Evolutionary conservation across 306 rosid species (phyloP), one percentile per base, ranked within the genome.

Genomic region (Luffa acutangula): DNA sequence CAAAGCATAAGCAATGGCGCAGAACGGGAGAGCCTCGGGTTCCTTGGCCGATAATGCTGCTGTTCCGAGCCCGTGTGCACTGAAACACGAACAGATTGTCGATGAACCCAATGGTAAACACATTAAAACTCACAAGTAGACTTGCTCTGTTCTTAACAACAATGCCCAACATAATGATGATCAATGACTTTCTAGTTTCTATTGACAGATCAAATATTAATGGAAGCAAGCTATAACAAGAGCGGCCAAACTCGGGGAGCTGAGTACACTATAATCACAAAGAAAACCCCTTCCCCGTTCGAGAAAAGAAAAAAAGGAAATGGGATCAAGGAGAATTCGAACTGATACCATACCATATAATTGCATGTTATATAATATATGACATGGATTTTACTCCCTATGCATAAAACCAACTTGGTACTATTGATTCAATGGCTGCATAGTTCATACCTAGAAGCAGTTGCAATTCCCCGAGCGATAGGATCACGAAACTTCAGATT

Each of bases 11-110:
- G 98, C 97, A 80, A 95, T 91, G 80, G 98, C 97, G 57, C 98
- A 95, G 80, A 95, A 95, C 60, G 98, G 97, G 59, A 95, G 97
- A 81, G 98, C 97, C 84, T 92, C 98, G 7, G 98, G 98, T 87
- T 94, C 98, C 87, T 94, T 94, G 53, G 93, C 97, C 66, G 97
- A 91, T 81, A 94, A 87, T 41, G 98, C 98, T 37, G 97, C 98
- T 75, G 98, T 94, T 79, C 98, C 97, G 65, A 95, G 85, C 74
- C 98, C 98, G 77, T 92, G 97, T 65, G 98, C 97, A 85, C 97
- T 92, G 82, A 4, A 64, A 81, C 58, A 66, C 58, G 51, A 78
- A 84, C 42, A 67, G 52, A 10, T 42, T 59, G 33, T 12, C 21
- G 20, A 53, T 54, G 46, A 75, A 34, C 25, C 7, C 34, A 31